Base-by-base conservation (phyloP, 805 yeast genomes). In the Wickerhamiella domercqiae region DNA sequence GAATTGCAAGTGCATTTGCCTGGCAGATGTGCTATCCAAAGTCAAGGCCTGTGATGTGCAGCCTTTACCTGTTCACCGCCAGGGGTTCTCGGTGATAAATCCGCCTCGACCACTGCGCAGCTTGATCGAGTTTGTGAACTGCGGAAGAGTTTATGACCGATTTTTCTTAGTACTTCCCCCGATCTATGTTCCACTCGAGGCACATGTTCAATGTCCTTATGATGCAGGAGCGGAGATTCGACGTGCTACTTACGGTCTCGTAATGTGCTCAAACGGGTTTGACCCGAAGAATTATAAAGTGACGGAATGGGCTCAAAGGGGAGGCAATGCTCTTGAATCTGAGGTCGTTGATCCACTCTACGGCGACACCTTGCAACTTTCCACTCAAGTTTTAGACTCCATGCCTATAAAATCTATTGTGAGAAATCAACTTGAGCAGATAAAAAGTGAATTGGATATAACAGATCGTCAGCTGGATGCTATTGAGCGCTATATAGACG, bases 141-240 rank as follows among this genome's bases (percentile, higher is more conserved):
- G 40, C 21, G 40, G 40, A 16, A 20, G 21, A 9, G 30, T 34
- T 2, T 26, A 38, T 25, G 7, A 38, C 21, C 37, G 34, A 11
- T 29, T 38, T 25, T 38, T 34, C 19, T n/a, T 33, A 1, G 21
- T 28, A 14, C 25, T 32, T 2, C 32, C 26, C 25, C 32, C 35
- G 3, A 11, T 37, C 9, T 5, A 20, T 9, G 16, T 21, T 19
- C 5, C 7, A 5, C 5, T 20, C 13, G 26, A 7, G n/a, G 21
- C 6, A 6, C 19, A 9, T 9, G 7, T 18, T 4, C 16, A 21
- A 9, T 13, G 14, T 19, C 39, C 39, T 3, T 30, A 19, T 15
- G 35, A 36, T 5, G 34, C 34, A 5, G 39, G 39, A 2, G 24
- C 20, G 3, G 39, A 36, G 30, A 24, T 36, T 16, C 39, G 39